These are phyloP conservation scores for Cetraspora pellucida DNA, from an alignment of 192 early-diverging fungal species.

Conservation along the genomic window DNA sequence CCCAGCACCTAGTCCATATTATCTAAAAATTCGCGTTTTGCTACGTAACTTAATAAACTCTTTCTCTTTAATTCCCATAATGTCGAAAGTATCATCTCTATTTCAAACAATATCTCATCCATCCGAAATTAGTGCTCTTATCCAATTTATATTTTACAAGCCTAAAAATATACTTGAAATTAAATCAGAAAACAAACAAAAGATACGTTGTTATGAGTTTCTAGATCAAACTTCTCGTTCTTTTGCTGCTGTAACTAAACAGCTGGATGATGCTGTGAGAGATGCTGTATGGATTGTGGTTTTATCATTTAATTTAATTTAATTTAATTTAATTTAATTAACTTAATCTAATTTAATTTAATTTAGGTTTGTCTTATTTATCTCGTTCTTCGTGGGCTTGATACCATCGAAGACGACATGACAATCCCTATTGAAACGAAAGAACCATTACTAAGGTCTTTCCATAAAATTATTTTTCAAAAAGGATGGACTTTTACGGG, in stretches of 20 bases:
- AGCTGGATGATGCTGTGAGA: slow-evolving; percentile 74
- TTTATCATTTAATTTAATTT: neutral
- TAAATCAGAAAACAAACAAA: slow-evolving; percentile 45
- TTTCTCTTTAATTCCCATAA: too few species aligned
- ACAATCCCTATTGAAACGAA: slow-evolving; percentile 79
- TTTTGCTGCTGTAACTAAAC: slow-evolving; percentile 94
- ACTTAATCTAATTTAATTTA: neutral
- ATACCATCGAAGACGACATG: slow-evolving; percentile 99
- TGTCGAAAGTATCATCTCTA: slow-evolving; percentile 53
- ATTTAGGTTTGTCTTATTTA: slow-evolving; percentile 92
- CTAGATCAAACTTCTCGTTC: slow-evolving; percentile 94
- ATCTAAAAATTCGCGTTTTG: too few species aligned
- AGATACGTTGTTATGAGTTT: slow-evolving; percentile 85
- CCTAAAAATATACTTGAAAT: slow-evolving; percentile 59
- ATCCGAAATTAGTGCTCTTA: slow-evolving; percentile 80
- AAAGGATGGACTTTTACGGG: slow-evolving; percentile 79
- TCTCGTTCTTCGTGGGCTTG: slow-evolving; percentile 90
- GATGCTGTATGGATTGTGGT: slow-evolving; percentile 57
- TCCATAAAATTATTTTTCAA: slow-evolving; percentile 80
- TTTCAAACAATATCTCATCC: slow-evolving; percentile 78
- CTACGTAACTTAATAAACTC: too few species aligned
- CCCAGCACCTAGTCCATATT: too few species aligned
- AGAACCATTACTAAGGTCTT: slow-evolving; percentile 71
- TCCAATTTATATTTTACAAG: slow-evolving; percentile 65
- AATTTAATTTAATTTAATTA: slow-evolving; percentile 13